Base-by-base conservation (phyloP, 2,329 filamentous ascomycete species). In the Phaeosphaeria sp. region DNA sequence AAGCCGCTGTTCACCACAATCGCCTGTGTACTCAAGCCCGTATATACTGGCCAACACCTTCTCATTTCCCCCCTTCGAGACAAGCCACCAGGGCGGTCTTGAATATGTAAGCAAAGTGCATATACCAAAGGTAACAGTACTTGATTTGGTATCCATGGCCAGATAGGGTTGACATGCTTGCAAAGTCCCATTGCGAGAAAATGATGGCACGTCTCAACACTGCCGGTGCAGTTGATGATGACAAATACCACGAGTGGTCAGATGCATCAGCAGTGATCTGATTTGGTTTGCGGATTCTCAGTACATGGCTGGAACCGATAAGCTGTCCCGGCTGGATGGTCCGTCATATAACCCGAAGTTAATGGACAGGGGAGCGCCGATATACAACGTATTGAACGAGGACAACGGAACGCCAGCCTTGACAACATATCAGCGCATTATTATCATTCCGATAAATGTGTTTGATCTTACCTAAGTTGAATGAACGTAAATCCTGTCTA, bases 1-100 rank as follows among this genome's bases (percentile, higher is more conserved):
- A 17, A 63, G 49, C 7, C 54, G 52, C 20, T 58, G 47, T 7
- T 46, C 42, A 27, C 53, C 65, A 22, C 59, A 46, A 0, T 52
- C 39, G 18, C 52, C 53, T 22, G 43, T 53, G 46, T 67, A 55
- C 11, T 63, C 63, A 10, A 69, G 60, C 5, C 54, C 49, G 18
- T 54, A 25, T 2, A 69, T 52, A 25, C 51, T 52, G 7, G 46
- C 23, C n/a, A 62, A 55, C 18, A 89, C 89, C n/a, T 89, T 85
- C 4, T 86, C 83, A 46, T 84, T 76, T 39, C 81, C 82, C 27
- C 85, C 86, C 63, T 82, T 84, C 44, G 88, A 85, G 46, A 90
- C 86, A 22, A 90, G 82, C 88, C 88, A 90, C 87, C 87, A 90
- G 1, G 87, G 87, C 15, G 84, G 87, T 72, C 59, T 60, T 18